These are phyloP conservation scores for Aspergillus aculeatus DNA, from an alignment of 2,329 filamentous ascomycete genomes.

Conservation along the genomic window DNA sequence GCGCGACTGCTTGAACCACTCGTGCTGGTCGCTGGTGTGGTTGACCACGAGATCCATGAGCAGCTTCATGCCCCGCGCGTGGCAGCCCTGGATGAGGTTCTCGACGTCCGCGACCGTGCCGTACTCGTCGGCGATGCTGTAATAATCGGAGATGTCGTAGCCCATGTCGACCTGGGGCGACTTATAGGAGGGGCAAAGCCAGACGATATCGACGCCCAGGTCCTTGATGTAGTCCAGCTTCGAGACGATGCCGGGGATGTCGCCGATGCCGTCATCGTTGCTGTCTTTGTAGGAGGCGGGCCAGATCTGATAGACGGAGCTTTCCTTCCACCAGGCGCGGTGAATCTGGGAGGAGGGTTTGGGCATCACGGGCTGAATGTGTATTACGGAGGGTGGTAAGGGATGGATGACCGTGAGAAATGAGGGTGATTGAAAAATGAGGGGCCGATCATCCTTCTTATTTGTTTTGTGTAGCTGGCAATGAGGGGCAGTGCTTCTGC, in stretches of 20 bases:
- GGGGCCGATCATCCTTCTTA: not conserved
- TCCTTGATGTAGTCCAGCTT: slow-evolving; percentile 64
- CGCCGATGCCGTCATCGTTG: slow-evolving; percentile 58
- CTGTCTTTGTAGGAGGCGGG: slow-evolving; percentile 57
- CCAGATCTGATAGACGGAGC: slow-evolving; percentile 60
- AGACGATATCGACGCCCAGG: slow-evolving; percentile 62
- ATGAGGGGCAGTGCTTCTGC: slow-evolving; percentile 5
- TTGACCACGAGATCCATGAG: slow-evolving; percentile 77
- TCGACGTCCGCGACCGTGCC: slow-evolving; percentile 68
- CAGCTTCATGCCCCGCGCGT: slow-evolving; percentile 65
- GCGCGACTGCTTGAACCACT: slow-evolving; percentile 68
- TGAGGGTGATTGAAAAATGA: not conserved
- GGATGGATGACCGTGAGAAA: not conserved
- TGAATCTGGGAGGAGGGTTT: slow-evolving; percentile 16
- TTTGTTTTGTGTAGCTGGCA: not conserved
- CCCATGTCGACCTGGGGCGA: slow-evolving; percentile 56
- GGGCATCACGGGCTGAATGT: not conserved
- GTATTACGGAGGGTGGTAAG: not conserved
- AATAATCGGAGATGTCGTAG: slow-evolving; percentile 61
- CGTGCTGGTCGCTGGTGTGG: slow-evolving; percentile 70
- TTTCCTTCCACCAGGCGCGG: slow-evolving; percentile 57
- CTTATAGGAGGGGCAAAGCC: slow-evolving; percentile 53
- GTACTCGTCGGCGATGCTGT: slow-evolving; percentile 63
- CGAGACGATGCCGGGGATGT: slow-evolving; percentile 63
- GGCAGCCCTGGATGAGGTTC: slow-evolving; percentile 58